Evolutionary conservation across 805 yeast genomes (phyloP).

Genomic region (Wickerhamiella dianesei): DNA sequence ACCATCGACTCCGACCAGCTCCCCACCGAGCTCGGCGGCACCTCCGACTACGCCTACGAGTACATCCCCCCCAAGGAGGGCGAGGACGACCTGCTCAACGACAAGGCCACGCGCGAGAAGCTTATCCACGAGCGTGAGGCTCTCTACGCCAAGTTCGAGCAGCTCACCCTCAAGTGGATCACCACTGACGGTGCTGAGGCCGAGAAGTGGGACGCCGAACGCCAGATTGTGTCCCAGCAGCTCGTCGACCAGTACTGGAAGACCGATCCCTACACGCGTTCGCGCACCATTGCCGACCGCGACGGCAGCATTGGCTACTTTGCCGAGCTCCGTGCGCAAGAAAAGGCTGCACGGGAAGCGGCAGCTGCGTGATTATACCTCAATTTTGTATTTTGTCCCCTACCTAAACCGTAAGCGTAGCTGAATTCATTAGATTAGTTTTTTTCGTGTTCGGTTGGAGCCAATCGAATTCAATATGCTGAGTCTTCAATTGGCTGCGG

Average conservation of each 20-base stretch:
- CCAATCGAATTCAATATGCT: no score
- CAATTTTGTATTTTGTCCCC: no score
- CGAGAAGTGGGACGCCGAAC: slow-evolving; percentile 34
- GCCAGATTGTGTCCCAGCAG: slow-evolving; percentile 38
- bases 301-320: slow-evolving; percentile 42
- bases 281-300: slow-evolving; percentile 68
- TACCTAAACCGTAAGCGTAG: no score
- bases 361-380: no score
- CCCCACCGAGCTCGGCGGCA: slow-evolving; percentile 67
- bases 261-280: slow-evolving; percentile 72
- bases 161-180: slow-evolving; percentile 67
- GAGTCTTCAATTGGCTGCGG: no score
- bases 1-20: slow-evolving; percentile 46
- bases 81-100: slow-evolving; percentile 37
- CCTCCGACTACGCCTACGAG: slow-evolving; percentile 40
- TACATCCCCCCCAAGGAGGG: slow-evolving; percentile 50
- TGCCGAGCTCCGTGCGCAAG: background rate
- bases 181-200: slow-evolving; percentile 29
- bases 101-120: slow-evolving; percentile 33
- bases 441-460: no score
- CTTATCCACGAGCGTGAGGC: slow-evolving; percentile 41
- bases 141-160: slow-evolving; percentile 41
- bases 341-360: background rate
- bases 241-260: slow-evolving; percentile 50
- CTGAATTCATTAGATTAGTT: no score